phyloP scores from a whole-genome alignment of 257 asterid genomes.

The Ocimum tenuiflorum region DNA sequence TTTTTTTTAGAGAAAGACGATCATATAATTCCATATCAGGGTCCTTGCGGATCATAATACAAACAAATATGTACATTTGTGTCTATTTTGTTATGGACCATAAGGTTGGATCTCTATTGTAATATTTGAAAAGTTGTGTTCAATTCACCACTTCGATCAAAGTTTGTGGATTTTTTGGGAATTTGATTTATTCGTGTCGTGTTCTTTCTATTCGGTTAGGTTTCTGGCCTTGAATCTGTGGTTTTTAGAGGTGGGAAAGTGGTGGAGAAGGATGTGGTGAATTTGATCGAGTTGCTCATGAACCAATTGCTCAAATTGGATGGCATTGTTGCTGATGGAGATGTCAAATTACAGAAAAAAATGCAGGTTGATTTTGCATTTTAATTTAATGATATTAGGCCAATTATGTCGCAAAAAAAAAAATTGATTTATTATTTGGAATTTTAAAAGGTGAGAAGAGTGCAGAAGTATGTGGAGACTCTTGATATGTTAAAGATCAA shows the following conservation, averaged over 20 bases:
- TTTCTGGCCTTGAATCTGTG: conserved; percentile 53
- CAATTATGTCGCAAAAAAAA: too few relatives aligned
- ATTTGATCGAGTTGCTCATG: conserved; percentile 72
- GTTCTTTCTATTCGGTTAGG: conserved; percentile 32
- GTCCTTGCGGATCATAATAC: too few relatives aligned
- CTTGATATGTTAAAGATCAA: conserved; percentile 67
- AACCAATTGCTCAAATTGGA: conserved; percentile 69
- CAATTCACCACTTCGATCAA: too few relatives aligned
- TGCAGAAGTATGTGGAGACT: conserved; percentile 70
- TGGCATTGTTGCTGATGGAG: conserved; percentile 53
- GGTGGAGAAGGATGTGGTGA: too few relatives aligned
- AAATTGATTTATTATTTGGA: neutral
- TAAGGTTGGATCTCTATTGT: too few relatives aligned
- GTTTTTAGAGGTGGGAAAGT: conserved; percentile 59
- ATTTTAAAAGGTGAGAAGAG: conserved; percentile 54
- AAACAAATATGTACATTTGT: too few relatives aligned
- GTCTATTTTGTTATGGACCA: too few relatives aligned
- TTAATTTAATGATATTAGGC: neutral
- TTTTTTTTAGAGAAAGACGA: too few relatives aligned
- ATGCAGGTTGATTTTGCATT: conserved; percentile 50
- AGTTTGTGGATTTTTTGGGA: too few relatives aligned
- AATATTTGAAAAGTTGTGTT: too few relatives aligned
- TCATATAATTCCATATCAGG: too few relatives aligned
- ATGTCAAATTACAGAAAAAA: conserved; percentile 68
- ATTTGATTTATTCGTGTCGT: too few relatives aligned